Evolutionary conservation across 2,329 filamentous ascomycete species (phyloP), one percentile per base, ranked within the genome.

Genomic region (Sporothrix mexicana): DNA sequence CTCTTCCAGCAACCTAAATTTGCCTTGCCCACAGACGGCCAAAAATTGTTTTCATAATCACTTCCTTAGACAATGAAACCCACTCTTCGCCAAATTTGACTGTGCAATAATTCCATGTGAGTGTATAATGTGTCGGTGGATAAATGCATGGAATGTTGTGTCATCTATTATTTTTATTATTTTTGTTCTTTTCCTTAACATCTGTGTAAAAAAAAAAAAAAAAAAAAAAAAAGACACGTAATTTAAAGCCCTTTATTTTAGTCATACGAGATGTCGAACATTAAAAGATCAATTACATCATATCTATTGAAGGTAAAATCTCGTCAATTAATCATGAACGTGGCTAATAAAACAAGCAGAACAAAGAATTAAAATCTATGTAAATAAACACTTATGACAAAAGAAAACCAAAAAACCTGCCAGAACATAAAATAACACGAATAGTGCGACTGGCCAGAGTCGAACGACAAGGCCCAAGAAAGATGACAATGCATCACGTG

Each of bases 41-140:
- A 72, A 51, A 73, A 70, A 73, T 74, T 72, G 72, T 66, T 73
- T 12, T 67, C 53, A 25, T 51, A 66, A 47, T 66, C 47, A 25
- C 23, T 71, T 67, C 62, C 71, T 64, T 49, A 3, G 72, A 64
- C 70, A 74, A 74, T 72, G 67, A 8, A 74, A 41, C 72, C 72
- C 72, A 74, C 72, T 70, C 70, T 74, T 74, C 59, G 49, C 61
- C 72, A 67, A 49, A n/a, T 10, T 43, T 20, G 7, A 0, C n/a
- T 2, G 25, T 15, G 12, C 47, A 13, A n/a, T 1, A 23, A 17
- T 17, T 12, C 23, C 23, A 36, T 36, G 30, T 5, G 30, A 36
- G 41, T 25, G 41, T 64, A 15, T 23, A 43, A 51, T 47, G 62
- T 12, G 20, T 67, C n/a, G 1, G 7, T 36, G 30, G 7, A 36